Evolutionary conservation across 257 asterid species (phyloP).

Genomic region (Nicotiana sylvestris): DNA sequence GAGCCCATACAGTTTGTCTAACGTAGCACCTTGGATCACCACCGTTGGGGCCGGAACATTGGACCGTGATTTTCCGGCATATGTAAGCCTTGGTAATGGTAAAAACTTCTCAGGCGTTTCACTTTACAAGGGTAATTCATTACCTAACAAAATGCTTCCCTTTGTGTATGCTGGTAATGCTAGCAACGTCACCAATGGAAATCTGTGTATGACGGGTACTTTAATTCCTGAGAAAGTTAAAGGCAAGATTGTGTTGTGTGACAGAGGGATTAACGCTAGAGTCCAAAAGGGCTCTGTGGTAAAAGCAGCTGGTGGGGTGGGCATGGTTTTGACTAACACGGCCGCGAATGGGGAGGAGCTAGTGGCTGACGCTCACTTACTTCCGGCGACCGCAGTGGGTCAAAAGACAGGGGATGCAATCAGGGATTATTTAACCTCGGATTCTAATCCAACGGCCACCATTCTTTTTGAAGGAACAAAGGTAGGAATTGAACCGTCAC

Average conservation of each 20-base stretch:
- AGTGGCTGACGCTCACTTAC: conserved; percentile 73
- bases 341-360: conserved; percentile 68
- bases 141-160: conserved; percentile 50
- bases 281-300: conserved; percentile 67
- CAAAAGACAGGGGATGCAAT: conserved; percentile 38
- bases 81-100: conserved; percentile 69
- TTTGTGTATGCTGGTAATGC: conserved; percentile 78
- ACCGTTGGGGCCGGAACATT: conserved; percentile 91
- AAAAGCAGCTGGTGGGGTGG: conserved; percentile 58
- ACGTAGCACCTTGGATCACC: conserved; percentile 88
- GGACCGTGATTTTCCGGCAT: conserved; percentile 91
- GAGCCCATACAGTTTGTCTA: conserved; percentile 45
- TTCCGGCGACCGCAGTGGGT: conserved; percentile 64
- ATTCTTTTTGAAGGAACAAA: conserved; percentile 57
- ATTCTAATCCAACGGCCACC: conserved; percentile 47
- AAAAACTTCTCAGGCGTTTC: conserved; percentile 72
- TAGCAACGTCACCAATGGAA: conserved; percentile 55
- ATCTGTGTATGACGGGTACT: conserved; percentile 66
- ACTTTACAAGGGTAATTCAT: conserved; percentile 32
- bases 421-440: conserved; percentile 33
- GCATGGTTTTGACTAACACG: conserved; percentile 62
- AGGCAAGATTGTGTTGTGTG: conserved; percentile 68
- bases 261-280: conserved; percentile 59
- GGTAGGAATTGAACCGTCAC: conserved; percentile 60
- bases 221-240: conserved; percentile 50